These are phyloP conservation scores for Aristolochia contorta DNA, from an alignment of 164 flowering plant genomes.

Conservation along the genomic window DNA sequence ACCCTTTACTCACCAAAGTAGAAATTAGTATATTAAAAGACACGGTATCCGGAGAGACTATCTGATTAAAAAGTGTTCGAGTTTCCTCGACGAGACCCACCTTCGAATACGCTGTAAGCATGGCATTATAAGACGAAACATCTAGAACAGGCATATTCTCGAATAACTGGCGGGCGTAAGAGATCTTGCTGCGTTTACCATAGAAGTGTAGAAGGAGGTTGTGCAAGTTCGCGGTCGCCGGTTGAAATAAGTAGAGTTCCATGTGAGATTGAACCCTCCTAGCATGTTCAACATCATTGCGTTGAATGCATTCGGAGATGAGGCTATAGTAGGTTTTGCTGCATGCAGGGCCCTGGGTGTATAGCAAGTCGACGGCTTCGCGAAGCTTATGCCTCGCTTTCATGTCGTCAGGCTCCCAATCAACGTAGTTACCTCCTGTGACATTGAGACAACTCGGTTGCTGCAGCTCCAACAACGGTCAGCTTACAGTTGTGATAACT, in stretches of 20 bases:
- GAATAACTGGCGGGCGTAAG: conserved; percentile 21
- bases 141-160: conserved; percentile 24
- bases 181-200: conserved; percentile 23
- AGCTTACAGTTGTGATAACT: too few species aligned
- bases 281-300: conserved; percentile 29
- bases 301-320: conserved; percentile 33
- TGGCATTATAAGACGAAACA: conserved; percentile 37
- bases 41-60: conserved; percentile 32
- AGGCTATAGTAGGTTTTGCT: conserved; percentile 31
- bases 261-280: conserved; percentile 41
- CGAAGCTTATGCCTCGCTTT: conserved; percentile 23
- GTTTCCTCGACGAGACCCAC: conserved; percentile 21
- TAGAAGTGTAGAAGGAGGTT: conserved; percentile 44
- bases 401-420: conserved; percentile 12
- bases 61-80: conserved; percentile 21
- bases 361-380: conserved; percentile 29
- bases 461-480: too few species aligned
- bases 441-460: too few species aligned
- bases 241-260: conserved; percentile 25
- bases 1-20: conserved; percentile 22
- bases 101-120: conserved; percentile 34
- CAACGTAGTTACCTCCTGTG: too few species aligned
- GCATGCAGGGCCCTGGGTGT: conserved; percentile 20
- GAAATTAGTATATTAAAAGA: conserved; percentile 33
- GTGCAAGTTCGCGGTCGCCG: conserved; percentile 26